These are phyloP conservation scores for Wickerhamiella bombiphila DNA, from an alignment of 805 yeast genomes.

Conservation along the genomic window DNA sequence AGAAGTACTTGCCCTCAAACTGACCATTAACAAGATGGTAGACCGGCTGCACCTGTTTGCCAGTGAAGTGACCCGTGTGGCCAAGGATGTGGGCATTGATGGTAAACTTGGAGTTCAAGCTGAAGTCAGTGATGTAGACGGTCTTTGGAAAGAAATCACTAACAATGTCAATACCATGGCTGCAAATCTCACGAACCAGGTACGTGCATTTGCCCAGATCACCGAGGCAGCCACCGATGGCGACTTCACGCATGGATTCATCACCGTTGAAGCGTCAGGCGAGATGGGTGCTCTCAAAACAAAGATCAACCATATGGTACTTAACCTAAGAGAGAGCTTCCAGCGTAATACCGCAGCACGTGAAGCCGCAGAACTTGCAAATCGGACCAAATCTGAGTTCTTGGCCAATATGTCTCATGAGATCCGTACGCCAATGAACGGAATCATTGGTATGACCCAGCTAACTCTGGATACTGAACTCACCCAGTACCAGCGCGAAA, in stretches of 20 bases:
- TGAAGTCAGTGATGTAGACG: slow-evolving; percentile 80
- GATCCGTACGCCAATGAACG: slow-evolving; percentile 83
- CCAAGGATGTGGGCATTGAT: slow-evolving; percentile 84
- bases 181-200: slow-evolving; percentile 81
- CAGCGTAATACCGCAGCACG: slow-evolving; percentile 87
- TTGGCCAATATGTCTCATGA: slow-evolving; percentile 82
- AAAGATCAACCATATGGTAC: slow-evolving; percentile 64
- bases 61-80: slow-evolving; percentile 76
- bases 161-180: slow-evolving; percentile 91
- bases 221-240: slow-evolving; percentile 93
- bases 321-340: slow-evolving; percentile 72
- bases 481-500: slow-evolving; percentile 83
- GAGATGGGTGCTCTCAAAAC: slow-evolving; percentile 58
- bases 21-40: slow-evolving; percentile 86
- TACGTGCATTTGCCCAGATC: slow-evolving; percentile 83
- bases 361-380: slow-evolving; percentile 87
- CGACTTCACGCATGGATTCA: slow-evolving; percentile 66
- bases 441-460: slow-evolving; percentile 88
- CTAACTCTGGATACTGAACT: slow-evolving; percentile 75
- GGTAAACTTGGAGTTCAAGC: slow-evolving; percentile 90
- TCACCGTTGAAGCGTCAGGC: slow-evolving; percentile 83
- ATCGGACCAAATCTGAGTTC: slow-evolving; percentile 78
- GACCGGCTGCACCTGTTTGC: slow-evolving; percentile 80
- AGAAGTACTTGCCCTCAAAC: slow-evolving; percentile 70
- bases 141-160: slow-evolving; percentile 82